Percentiles rank a stretch among this genome's conserved stretches.
These are phyloP conservation scores for Debaryomyces nepalensis DNA, from an alignment of 1,139 yeast species.

Conservation along the genomic window DNA sequence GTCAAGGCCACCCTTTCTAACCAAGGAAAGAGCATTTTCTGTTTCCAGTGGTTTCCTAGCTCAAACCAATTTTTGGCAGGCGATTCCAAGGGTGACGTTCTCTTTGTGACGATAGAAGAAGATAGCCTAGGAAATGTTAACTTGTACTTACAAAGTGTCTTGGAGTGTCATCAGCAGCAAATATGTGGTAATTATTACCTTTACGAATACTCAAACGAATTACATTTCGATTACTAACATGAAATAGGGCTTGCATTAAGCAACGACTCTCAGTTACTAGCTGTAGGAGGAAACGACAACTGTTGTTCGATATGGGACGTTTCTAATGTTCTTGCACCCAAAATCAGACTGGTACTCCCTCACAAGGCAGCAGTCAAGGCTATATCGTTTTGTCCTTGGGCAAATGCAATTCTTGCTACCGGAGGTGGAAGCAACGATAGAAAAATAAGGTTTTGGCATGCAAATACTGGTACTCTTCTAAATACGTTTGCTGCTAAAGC, in stretches of 20 bases:
- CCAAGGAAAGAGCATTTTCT: constrained; percentile 52
- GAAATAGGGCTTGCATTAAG: constrained; percentile 57
- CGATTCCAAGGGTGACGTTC: constrained; percentile 68
- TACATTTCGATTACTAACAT: constrained; percentile 12
- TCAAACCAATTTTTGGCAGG: constrained; percentile 60
- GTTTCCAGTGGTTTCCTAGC: constrained; percentile 64
- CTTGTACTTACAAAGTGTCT: constrained; percentile 23
- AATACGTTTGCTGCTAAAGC: constrained; percentile 60
- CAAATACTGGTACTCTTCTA: constrained; percentile 71
- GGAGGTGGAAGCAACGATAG: constrained; percentile 52
- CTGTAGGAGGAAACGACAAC: constrained; percentile 79
- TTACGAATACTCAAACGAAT: neutral
- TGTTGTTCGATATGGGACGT: constrained; percentile 72
- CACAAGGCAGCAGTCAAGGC: constrained; percentile 51
- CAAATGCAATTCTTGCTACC: constrained; percentile 43
- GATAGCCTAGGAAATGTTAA: constrained; percentile 14
- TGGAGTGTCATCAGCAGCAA: constrained; percentile 64
- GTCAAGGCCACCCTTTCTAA: constrained; percentile 16
- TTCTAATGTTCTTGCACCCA: constrained; percentile 42
- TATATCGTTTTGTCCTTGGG: constrained; percentile 52
- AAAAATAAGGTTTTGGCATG: constrained; percentile 79
- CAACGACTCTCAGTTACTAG: constrained; percentile 51
- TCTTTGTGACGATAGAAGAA: constrained; percentile 41
- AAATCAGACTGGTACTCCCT: constrained; percentile 48
- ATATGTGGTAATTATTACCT: constrained; percentile 58